phyloP scores from a whole-genome alignment of 2,329 filamentous ascomycete genomes.

The Cladosporium sp. region DNA sequence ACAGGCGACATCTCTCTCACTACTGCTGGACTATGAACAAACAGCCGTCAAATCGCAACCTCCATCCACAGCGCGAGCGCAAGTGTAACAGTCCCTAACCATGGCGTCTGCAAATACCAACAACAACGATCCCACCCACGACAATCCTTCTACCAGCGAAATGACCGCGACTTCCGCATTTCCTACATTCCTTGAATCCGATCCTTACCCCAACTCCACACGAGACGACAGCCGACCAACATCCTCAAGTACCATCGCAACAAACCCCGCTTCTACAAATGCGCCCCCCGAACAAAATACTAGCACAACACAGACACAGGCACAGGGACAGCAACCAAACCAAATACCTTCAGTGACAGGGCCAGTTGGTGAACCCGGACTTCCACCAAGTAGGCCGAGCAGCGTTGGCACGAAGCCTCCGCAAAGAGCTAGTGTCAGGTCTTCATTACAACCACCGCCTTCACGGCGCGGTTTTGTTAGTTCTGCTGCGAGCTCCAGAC shows the following conservation, averaged over 20 bases:
- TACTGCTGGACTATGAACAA: neutral
- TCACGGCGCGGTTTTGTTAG: conserved; percentile 19
- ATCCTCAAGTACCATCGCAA: conserved; percentile 18
- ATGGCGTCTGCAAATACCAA: conserved; percentile 5
- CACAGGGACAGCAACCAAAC: conserved; percentile 16
- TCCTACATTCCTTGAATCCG: conserved; percentile 26
- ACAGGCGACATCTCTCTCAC: neutral
- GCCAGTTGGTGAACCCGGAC: conserved; percentile 44
- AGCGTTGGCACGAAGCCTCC: conserved; percentile 32
- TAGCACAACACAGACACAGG: conserved; percentile 15
- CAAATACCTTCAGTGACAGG: conserved; percentile 37
- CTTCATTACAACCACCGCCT: conserved; percentile 17
- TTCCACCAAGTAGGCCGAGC: conserved; percentile 44
- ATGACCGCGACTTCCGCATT: conserved; percentile 16
- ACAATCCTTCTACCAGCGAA: conserved; percentile 6
- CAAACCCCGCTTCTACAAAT: conserved; percentile 21
- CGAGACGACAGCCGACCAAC: conserved; percentile 17
- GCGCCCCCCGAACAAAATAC: conserved; percentile 11
- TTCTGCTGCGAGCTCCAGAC: conserved; percentile 12
- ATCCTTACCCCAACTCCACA: conserved; percentile 21
- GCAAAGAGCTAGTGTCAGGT: conserved; percentile 13
- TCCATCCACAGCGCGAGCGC: neutral
- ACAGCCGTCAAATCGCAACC: neutral
- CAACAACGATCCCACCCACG: neutral
- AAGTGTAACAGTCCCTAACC: conserved; percentile 2